Evolutionary conservation across 169 alveolate species (phyloP).

Genomic region (Plasmodium knowlesi): DNA sequence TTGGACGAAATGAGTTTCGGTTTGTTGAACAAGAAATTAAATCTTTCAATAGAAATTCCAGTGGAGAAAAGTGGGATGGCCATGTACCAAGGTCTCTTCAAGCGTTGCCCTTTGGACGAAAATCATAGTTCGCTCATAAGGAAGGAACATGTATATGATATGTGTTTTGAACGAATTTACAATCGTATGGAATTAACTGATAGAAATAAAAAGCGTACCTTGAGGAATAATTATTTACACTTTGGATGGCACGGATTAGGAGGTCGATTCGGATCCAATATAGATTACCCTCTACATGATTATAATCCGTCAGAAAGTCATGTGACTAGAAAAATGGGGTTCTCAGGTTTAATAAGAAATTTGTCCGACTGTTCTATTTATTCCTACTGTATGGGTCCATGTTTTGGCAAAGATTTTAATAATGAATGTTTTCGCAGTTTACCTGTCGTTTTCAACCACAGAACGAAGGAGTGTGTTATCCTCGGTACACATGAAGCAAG

Average conservation of each 20-base stretch:
- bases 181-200: neutral
- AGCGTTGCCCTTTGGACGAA: constrained; percentile 48
- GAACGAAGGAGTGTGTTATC: constrained; percentile 50
- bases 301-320: constrained; percentile 25
- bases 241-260: constrained; percentile 67
- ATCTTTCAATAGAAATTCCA: constrained; percentile 31
- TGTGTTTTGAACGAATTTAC: constrained; percentile 41
- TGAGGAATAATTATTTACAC: constrained; percentile 9
- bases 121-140: constrained; percentile 24
- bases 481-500: constrained; percentile 57
- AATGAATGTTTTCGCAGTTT: constrained; percentile 58
- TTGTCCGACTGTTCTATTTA: constrained; percentile 60
- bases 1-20: constrained; percentile 60
- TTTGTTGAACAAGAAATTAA: constrained; percentile 29
- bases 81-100: constrained; percentile 58
- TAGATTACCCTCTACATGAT: constrained; percentile 20
- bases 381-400: constrained; percentile 69
- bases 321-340: constrained; percentile 39
- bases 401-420: constrained; percentile 58
- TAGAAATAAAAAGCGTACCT: neutral
- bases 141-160: constrained; percentile 52
- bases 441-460: constrained; percentile 53
- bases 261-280: constrained; percentile 60
- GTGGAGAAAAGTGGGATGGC: constrained; percentile 41
- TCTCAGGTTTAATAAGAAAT: constrained; percentile 13